Evolutionary conservation across 495 filamentous ascomycete species (phyloP).

Genomic region (Penicillium malachiteum): DNA sequence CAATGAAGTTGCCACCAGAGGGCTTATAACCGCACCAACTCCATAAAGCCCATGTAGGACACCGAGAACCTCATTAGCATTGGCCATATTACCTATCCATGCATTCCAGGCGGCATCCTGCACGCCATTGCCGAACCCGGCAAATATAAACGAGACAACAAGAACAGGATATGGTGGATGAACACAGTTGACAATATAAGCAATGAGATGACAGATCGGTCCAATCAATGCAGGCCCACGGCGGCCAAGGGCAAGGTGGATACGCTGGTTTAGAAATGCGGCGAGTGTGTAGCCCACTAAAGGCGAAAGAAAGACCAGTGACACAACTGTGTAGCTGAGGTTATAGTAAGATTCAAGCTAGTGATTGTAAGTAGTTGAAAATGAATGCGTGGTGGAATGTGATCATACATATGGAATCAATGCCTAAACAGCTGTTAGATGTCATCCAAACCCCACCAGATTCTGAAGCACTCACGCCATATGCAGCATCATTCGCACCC

Average conservation of each 20-base stretch:
- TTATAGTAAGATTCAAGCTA: conserved; percentile 61
- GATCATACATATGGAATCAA: conserved; percentile 56
- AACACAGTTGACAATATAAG: conserved; percentile 57
- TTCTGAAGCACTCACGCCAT: conserved; percentile 57
- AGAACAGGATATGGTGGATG: conserved; percentile 63
- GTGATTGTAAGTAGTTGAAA: background rate
- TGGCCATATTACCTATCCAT: conserved; percentile 63
- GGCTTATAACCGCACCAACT: conserved; percentile 54
- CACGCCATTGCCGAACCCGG: conserved; percentile 64
- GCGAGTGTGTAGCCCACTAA: conserved; percentile 57
- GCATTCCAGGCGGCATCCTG: conserved; percentile 65
- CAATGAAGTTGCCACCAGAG: conserved; percentile 57
- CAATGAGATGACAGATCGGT: conserved; percentile 62
- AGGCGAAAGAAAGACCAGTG: conserved; percentile 62
- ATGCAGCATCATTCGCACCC: conserved; percentile 80
- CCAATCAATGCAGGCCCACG: conserved; percentile 70
- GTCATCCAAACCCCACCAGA: background rate
- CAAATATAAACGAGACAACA: conserved; percentile 56
- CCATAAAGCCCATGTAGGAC: conserved; percentile 60
- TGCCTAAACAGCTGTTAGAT: conserved; percentile 39
- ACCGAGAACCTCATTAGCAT: conserved; percentile 58
- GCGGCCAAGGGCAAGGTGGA: conserved; percentile 64
- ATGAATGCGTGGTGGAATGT: background rate
- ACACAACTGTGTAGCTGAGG: conserved; percentile 58
- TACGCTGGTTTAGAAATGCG: conserved; percentile 56